A percentile compares a stretch with the other conserved stretches of the same genome.
Evolutionary conservation across 75 land plant genomes (phyloP).

Genomic region (Larix kaempferi): DNA sequence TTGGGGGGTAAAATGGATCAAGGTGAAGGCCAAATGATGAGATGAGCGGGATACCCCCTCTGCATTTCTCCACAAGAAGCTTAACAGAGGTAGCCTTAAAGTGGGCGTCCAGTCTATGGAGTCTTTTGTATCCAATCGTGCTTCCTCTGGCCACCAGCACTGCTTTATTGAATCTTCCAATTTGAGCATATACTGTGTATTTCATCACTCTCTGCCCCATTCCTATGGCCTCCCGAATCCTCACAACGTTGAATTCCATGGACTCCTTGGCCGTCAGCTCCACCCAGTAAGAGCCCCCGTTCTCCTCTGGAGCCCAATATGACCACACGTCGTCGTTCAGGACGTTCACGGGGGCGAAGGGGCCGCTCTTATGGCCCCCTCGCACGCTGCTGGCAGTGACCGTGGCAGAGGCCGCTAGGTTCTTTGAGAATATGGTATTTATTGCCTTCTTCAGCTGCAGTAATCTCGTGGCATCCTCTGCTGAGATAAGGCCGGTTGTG

Average conservation of each 20-base stretch:
- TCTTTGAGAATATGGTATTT: constrained; percentile 50
- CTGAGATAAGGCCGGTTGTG: constrained; percentile 67
- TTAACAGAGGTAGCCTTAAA: constrained; percentile 25
- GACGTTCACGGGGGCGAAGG: constrained; percentile 52
- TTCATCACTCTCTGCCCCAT: constrained; percentile 74
- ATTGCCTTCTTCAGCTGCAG: constrained; percentile 49
- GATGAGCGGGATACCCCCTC: constrained; percentile 42
- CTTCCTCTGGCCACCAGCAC: constrained; percentile 48
- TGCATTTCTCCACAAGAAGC: constrained; percentile 25
- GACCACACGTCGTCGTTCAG: constrained; percentile 52
- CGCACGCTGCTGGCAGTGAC: constrained; percentile 71
- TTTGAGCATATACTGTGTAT: constrained; percentile 49
- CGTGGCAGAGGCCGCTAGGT: constrained; percentile 40
- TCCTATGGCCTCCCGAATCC: constrained; percentile 76
- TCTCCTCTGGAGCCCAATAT: constrained; percentile 75
- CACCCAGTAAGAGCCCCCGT: constrained; percentile 41
- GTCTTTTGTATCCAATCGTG: constrained; percentile 85
- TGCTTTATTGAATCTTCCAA: constrained; percentile 18
- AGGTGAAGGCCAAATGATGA: constrained; percentile 62
- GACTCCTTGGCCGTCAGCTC: constrained; percentile 22
- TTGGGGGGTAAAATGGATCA: constrained; percentile 35
- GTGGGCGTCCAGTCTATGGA: constrained; percentile 48
- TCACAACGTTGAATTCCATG: constrained; percentile 72
- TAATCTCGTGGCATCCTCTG: constrained; percentile 44
- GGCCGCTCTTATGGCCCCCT: constrained; percentile 30